Percentiles rank a stretch among this genome's conserved stretches.
Conservation (phyloP, 495 filamentous ascomycete species). For the Copromyces sp. region DNA sequence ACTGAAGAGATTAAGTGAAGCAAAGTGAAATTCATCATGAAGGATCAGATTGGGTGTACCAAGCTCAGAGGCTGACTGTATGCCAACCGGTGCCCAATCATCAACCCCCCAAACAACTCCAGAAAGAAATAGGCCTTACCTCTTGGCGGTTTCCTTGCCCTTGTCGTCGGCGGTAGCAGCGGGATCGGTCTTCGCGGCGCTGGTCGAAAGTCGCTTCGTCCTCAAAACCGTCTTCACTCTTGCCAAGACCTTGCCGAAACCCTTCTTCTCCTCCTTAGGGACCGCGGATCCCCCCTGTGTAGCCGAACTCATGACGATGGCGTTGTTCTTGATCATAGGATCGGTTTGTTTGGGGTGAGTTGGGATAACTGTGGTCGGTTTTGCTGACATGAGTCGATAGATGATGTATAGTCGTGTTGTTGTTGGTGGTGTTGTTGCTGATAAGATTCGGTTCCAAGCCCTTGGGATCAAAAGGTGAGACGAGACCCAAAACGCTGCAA, state of each 20-base stretch:
- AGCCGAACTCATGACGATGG: constrained; percentile 34
- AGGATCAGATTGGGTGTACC: not conserved
- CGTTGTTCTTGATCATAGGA: constrained; percentile 1
- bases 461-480: not conserved
- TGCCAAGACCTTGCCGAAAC: constrained; percentile 51
- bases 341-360: not conserved
- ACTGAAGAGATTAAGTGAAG: not conserved
- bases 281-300: constrained; percentile 23
- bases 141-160: constrained; percentile 7
- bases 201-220: constrained; percentile 1
- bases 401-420: not conserved
- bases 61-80: not conserved
- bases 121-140: constrained; percentile 19
- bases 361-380: not conserved
- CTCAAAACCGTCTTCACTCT: constrained; percentile 55
- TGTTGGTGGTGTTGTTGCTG: not conserved
- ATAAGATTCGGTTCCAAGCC: not conserved
- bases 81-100: not conserved
- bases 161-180: constrained; percentile 8
- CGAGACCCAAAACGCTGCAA: not conserved
- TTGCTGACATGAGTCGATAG: not conserved
- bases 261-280: constrained; percentile 46
- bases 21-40: not conserved
- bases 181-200: constrained; percentile 27
- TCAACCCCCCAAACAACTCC: not conserved